These are phyloP conservation scores for Colletotrichum navitas DNA, from an alignment of 2,329 filamentous ascomycete species.

Conservation along the genomic window DNA sequence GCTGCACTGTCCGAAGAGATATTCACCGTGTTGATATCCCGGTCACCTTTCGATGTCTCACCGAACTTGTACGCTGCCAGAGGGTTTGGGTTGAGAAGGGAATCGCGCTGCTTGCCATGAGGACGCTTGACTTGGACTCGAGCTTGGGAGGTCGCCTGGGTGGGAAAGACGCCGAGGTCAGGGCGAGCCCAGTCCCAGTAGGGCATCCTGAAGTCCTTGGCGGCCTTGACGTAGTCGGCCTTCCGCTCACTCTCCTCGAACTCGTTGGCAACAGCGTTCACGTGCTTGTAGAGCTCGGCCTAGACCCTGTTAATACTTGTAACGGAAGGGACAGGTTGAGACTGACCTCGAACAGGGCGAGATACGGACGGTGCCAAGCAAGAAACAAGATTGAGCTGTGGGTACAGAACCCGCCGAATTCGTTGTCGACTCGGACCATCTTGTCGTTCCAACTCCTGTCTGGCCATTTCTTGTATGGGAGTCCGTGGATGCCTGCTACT, in stretches of 20 bases:
- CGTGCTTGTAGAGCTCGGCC: conserved; percentile 46
- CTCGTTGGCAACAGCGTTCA: conserved; percentile 44
- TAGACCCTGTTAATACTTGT: conserved; percentile 14
- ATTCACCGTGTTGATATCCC: conserved; percentile 14
- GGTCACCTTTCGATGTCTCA: conserved; percentile 1
- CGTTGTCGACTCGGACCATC: conserved; percentile 46
- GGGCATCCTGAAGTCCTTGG: conserved; percentile 48
- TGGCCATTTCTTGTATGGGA: conserved; percentile 49
- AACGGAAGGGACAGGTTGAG: too few species aligned
- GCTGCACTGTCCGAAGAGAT: not conserved
- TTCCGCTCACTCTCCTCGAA: conserved; percentile 44
- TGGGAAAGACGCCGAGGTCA: conserved; percentile 42
- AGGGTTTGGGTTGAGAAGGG: conserved; percentile 12
- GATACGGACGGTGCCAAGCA: conserved; percentile 75
- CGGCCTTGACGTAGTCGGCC: conserved; percentile 46
- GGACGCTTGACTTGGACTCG: conserved; percentile 19
- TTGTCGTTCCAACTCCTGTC: conserved; percentile 42
- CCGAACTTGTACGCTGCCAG: conserved; percentile 32
- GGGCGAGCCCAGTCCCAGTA: conserved; percentile 52
- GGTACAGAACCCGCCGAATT: conserved; percentile 72
- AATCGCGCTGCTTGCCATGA: conserved; percentile 46
- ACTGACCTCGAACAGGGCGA: conserved; percentile 69
- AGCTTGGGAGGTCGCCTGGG: conserved; percentile 41
- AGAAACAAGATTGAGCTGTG: conserved; percentile 73
- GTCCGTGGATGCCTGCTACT: conserved; percentile 50